phyloP scores from a whole-genome alignment of 768 basidiomycete genomes.

The Lactarius trivialis region DNA sequence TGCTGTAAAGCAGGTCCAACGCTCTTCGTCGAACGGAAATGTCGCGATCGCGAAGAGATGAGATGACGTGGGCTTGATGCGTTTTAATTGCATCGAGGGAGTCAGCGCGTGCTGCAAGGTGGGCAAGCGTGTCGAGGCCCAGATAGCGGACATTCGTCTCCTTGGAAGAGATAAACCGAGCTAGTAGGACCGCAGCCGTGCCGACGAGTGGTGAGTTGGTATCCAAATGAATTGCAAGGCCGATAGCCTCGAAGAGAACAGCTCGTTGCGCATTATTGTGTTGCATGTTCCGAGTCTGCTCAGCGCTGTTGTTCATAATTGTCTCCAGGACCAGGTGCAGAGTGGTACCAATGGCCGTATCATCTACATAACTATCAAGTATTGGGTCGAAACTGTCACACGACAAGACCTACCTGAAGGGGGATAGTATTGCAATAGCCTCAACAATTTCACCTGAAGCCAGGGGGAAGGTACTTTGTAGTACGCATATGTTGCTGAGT shows the following conservation, averaged over 20 bases:
- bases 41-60: conserved; percentile 92
- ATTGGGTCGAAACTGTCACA: neutral
- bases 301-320: conserved; percentile 86
- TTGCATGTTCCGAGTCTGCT: conserved; percentile 89
- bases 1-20: conserved; percentile 93
- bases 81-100: conserved; percentile 88
- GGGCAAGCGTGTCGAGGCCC: conserved; percentile 96
- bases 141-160: conserved; percentile 98
- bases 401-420: conserved; percentile 66
- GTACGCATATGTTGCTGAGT: conserved; percentile 84
- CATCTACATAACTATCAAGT: conserved; percentile 47
- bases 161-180: conserved; percentile 94
- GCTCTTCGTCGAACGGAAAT: conserved; percentile 93
- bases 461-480: conserved; percentile 98
- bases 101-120: conserved; percentile 90
- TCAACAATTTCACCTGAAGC: conserved; percentile 93
- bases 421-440: conserved; percentile 91
- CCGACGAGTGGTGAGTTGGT: conserved; percentile 82
- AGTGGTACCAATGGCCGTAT: conserved; percentile 67
- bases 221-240: conserved; percentile 93
- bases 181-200: conserved; percentile 84
- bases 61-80: conserved; percentile 93
- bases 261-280: conserved; percentile 99
- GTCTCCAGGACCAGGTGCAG: conserved; percentile 81
- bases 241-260: conserved; percentile 96